phyloP scores from a whole-genome alignment of 1,284 basidiomycete genomes.

The Tremellales sp. region DNA sequence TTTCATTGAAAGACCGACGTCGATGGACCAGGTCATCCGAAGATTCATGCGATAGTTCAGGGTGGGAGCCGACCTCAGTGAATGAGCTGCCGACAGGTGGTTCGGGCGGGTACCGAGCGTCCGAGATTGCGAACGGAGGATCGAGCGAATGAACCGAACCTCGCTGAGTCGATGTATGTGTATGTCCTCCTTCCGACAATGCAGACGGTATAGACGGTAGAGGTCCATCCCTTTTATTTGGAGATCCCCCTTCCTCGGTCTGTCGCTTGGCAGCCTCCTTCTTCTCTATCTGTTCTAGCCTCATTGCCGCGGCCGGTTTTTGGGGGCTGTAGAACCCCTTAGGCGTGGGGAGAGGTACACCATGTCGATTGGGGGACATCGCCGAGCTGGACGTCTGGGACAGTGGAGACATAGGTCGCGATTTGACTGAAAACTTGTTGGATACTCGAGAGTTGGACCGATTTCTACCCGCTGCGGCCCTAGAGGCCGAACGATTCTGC shows the following conservation, averaged over 20 bases:
- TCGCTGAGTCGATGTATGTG: not conserved
- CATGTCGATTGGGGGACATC: constrained; percentile 23
- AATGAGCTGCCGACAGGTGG: not conserved
- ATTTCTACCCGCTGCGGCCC: not conserved
- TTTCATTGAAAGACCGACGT: not conserved
- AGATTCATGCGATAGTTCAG: not conserved
- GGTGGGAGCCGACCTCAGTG: not conserved
- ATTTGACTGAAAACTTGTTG: not conserved
- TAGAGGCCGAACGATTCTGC: not conserved
- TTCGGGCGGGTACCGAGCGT: not conserved
- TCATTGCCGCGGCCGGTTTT: constrained; percentile 36
- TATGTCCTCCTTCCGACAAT: not conserved
- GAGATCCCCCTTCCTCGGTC: not conserved
- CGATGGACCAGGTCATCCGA: not conserved
- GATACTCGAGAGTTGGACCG: constrained; percentile 11
- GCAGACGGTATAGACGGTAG: constrained; percentile 1
- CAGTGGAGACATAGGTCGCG: constrained; percentile 8
- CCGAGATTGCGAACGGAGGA: not conserved
- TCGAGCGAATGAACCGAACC: not conserved
- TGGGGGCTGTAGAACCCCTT: constrained; percentile 39
- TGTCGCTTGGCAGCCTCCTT: not conserved
- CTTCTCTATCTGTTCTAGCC: constrained; percentile 29
- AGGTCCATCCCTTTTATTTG: not conserved
- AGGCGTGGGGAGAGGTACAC: constrained; percentile 35
- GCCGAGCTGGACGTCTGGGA: constrained; percentile 3